Conservation (phyloP, 164 flowering plant species). For the Aristolochia contorta region DNA sequence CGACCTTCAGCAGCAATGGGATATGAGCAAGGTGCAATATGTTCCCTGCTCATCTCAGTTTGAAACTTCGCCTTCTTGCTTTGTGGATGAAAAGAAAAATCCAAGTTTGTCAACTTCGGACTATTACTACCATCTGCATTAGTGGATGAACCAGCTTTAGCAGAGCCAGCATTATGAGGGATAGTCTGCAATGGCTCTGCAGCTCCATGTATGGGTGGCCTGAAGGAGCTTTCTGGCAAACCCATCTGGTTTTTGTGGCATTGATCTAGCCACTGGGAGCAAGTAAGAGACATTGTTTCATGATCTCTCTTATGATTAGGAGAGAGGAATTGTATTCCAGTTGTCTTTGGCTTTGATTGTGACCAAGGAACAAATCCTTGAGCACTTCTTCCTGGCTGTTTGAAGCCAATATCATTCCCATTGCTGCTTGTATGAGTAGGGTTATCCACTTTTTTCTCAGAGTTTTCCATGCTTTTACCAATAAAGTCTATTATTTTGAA, state of each 20-base stretch:
- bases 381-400: slow-evolving; percentile 8
- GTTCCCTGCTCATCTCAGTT: slow-evolving; percentile 14
- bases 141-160: too few relatives aligned
- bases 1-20: slow-evolving; percentile 17
- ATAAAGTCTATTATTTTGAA: background rate
- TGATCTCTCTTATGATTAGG: slow-evolving; percentile 14
- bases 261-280: slow-evolving; percentile 15
- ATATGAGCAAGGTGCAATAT: slow-evolving; percentile 13
- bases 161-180: background rate
- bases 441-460: slow-evolving; percentile 16
- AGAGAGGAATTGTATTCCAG: slow-evolving; percentile 18
- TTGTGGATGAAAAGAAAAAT: slow-evolving; percentile 9
- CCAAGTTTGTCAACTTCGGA: too few relatives aligned
- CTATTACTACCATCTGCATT: too few relatives aligned
- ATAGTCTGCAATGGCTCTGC: slow-evolving; percentile 13
- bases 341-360: slow-evolving; percentile 15
- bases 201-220: slow-evolving; percentile 14
- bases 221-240: slow-evolving; percentile 12
- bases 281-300: slow-evolving; percentile 14
- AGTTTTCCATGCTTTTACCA: slow-evolving; percentile 10
- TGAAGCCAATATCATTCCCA: background rate
- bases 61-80: slow-evolving; percentile 13
- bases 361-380: slow-evolving; percentile 15
- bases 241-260: slow-evolving; percentile 14
- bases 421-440: slow-evolving; percentile 10